Evolutionary conservation across 1,139 yeast species (phyloP), one percentile per base, ranked within the genome.

Genomic region (Kluyveromyces sp.): DNA sequence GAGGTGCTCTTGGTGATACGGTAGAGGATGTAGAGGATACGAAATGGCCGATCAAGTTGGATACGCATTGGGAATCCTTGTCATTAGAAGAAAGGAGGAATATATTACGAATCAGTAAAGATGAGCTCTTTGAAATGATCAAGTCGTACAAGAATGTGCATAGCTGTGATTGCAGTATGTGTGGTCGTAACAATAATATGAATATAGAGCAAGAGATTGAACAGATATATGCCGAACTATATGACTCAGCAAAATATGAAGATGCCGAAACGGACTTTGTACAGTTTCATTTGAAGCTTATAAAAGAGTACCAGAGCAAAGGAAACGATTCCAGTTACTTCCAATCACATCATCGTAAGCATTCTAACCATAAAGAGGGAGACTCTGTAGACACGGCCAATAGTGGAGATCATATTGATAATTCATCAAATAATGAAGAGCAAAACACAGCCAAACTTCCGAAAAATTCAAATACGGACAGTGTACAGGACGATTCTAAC

Each of bases 151-250:
- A 62, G 73, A 57, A 68, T 68, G 55, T 71, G 65, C 55, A 65
- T 63, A 56, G 58, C 48, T 89, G 97, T 63, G 75, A 80, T 48
- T 90, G 97, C 63, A 70, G 81, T 4, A 81, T 81, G 31, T 90
- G 97, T 66, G 95, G 94, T 1, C 75, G 88, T 45, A 30, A 41
- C 33, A 80, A 85, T 54, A 79, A 82, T 54, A 69, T 73, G 50
- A 79, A 89, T 31, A 78, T 88, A 54, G 94, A 86, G 58, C 82
- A 81, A 53, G 96, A 87, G 59, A 74, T 90, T 59, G 90, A 84
- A 56, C 78, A 79, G 46, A 77, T 89, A 41, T 88, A 86, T 56
- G 77, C 77, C 50, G 73, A 75, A 3, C 76, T 64, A 27, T 64
- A 58, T 43, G 64, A 58, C 31, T 49, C 57, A 25, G 66, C 64